A percentile compares a stretch with the other conserved stretches of the same genome.
Evolutionary conservation across 768 basidiomycete species (phyloP).

Genomic region (Serendipita vermifera): DNA sequence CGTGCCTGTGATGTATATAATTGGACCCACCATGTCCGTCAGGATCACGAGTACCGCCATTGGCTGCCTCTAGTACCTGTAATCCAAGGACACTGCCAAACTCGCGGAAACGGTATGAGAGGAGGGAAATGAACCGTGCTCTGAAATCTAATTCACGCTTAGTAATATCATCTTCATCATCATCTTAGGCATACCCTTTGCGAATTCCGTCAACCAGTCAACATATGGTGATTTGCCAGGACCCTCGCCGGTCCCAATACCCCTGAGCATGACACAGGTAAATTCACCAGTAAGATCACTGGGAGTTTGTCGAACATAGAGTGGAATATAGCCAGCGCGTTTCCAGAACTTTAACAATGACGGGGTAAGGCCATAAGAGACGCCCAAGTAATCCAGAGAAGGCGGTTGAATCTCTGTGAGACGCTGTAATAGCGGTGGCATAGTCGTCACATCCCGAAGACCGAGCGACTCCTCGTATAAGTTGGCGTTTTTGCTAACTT

Average conservation of each 20-base stretch:
- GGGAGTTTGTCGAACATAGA: constrained; percentile 85
- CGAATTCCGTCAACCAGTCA: constrained; percentile 81
- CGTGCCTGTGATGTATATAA: neutral
- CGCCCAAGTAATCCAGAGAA: constrained; percentile 83
- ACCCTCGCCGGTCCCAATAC: constrained; percentile 53
- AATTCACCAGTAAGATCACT: constrained; percentile 96
- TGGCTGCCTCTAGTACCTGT: constrained; percentile 79
- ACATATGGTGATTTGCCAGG: constrained; percentile 31
- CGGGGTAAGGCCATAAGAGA: constrained; percentile 88
- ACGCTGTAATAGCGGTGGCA: constrained; percentile 89
- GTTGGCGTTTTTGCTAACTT: constrained; percentile 28
- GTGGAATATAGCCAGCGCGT: constrained; percentile 75
- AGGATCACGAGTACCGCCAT: constrained; percentile 23
- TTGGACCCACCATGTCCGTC: constrained; percentile 23
- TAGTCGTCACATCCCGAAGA: constrained; percentile 56
- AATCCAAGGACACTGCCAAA: constrained; percentile 79
- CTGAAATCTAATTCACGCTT: constrained; percentile 64
- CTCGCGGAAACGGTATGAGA: constrained; percentile 92
- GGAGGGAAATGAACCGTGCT: constrained; percentile 69
- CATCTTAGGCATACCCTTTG: constrained; percentile 44
- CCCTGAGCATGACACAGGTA: constrained; percentile 88
- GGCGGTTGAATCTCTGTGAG: constrained; percentile 85
- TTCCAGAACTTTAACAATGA: constrained; percentile 87
- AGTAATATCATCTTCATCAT: neutral
- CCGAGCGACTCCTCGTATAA: constrained; percentile 70